Evolutionary conservation across 495 filamentous ascomycete genomes (phyloP).

Genomic region (Hypoxylon crocopeplum): DNA sequence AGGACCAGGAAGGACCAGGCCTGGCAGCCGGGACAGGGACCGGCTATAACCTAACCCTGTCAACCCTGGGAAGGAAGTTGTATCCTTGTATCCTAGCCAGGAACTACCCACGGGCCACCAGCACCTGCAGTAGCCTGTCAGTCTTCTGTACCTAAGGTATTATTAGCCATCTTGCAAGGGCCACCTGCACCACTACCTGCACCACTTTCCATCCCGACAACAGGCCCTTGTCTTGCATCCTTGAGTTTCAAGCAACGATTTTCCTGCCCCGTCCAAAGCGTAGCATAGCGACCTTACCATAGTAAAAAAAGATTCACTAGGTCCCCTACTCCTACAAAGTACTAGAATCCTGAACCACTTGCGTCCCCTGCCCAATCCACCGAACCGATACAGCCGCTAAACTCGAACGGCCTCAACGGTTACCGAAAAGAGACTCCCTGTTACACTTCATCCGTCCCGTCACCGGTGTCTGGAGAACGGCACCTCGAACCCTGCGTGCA

Average conservation of each 20-base stretch:
- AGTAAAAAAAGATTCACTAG: not conserved
- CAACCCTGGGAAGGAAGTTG: not conserved
- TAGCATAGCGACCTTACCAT: too few relatives aligned
- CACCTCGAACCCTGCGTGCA: not conserved
- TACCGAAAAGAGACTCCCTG: conserved; percentile 30
- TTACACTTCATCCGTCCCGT: conserved; percentile 7
- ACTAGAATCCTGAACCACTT: conserved; percentile 19
- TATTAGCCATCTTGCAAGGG: conserved; percentile 13
- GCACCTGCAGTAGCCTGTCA: conserved; percentile 27
- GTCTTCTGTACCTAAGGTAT: not conserved
- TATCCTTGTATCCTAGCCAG: not conserved
- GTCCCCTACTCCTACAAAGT: not conserved
- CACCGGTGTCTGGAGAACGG: conserved; percentile 15
- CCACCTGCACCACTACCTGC: conserved; percentile 24
- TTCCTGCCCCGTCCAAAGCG: too few relatives aligned
- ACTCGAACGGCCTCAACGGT: conserved; percentile 29
- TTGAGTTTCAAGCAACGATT: not conserved
- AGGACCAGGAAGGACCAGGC: not conserved
- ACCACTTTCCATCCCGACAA: conserved; percentile 8
- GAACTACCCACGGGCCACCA: conserved; percentile 18
- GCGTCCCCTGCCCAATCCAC: conserved; percentile 15
- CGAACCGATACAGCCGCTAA: conserved; percentile 22
- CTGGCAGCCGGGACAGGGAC: conserved; percentile 11
- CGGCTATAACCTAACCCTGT: not conserved
- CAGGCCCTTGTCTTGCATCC: conserved; percentile 3